Evolutionary conservation across 208 protist species (phyloP).

Genomic region (Leishmania tropica): DNA sequence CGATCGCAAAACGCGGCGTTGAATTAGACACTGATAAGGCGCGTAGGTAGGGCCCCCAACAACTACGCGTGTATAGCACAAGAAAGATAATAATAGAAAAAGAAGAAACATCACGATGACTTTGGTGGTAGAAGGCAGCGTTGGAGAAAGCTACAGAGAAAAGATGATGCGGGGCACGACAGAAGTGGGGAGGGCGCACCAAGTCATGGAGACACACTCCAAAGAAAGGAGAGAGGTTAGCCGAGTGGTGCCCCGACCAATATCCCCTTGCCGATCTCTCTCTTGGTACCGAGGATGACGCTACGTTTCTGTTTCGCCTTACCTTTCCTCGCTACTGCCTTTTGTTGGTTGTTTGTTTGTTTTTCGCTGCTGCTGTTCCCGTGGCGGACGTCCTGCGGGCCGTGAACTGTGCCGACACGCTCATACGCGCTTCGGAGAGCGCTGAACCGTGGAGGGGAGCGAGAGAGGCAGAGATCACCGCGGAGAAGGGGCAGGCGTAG

Average conservation of each 20-base stretch:
- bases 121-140: neutral
- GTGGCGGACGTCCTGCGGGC: neutral
- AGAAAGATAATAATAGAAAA: neutral
- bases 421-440: neutral
- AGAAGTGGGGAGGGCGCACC: neutral
- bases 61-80: neutral
- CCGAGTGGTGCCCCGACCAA: neutral
- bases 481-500: neutral
- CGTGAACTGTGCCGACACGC: neutral
- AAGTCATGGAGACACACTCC: neutral
- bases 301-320: neutral
- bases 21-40: neutral
- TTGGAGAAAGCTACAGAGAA: neutral
- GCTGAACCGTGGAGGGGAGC: neutral
- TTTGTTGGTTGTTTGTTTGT: neutral
- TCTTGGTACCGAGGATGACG: neutral
- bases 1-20: neutral
- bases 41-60: neutral
- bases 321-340: neutral
- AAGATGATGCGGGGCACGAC: too few species aligned
- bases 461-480: neutral
- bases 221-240: neutral
- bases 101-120: neutral
- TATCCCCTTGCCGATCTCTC: too few species aligned
- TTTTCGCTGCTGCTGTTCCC: neutral